Percentiles rank a stretch among this genome's conserved stretches.
Conservation (phyloP, 768 basidiomycete genomes). For the Tylopilus rubrobrunneus region DNA sequence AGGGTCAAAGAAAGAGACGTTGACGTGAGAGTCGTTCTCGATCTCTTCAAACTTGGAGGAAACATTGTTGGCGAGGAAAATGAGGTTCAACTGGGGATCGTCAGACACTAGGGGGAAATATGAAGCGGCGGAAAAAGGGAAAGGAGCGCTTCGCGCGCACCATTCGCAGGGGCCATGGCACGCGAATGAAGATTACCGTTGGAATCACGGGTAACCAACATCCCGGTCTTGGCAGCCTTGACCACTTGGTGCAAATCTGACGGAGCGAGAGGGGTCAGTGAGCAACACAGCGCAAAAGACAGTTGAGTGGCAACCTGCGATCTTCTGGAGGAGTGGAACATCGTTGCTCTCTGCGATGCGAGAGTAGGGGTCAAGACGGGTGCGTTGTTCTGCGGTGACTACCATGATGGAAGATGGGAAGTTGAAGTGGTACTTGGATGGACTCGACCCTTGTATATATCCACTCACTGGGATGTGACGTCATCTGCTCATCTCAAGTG, state of each 20-base stretch:
- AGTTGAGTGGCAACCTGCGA: constrained; percentile 40
- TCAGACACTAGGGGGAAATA: constrained; percentile 33
- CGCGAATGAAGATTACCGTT: constrained; percentile 74
- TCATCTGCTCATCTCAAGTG: constrained; percentile 4
- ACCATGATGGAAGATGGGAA: constrained; percentile 14
- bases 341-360: constrained; percentile 56
- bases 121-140: neutral
- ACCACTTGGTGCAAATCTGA: constrained; percentile 64
- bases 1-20: constrained; percentile 73
- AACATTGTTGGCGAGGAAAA: constrained; percentile 71
- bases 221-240: constrained; percentile 59
- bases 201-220: constrained; percentile 71
- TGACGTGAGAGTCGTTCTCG: constrained; percentile 70
- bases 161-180: constrained; percentile 71
- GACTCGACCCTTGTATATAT: constrained; percentile 12
- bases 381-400: constrained; percentile 22
- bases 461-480: constrained; percentile 10
- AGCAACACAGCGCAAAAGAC: neutral
- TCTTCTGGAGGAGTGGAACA: constrained; percentile 60
- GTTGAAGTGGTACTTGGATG: neutral
- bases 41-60: constrained; percentile 77
- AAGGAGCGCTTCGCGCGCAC: constrained; percentile 35
- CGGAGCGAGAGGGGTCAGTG: neutral
- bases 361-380: constrained; percentile 69
- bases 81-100: constrained; percentile 49